Percentiles rank a stretch among this genome's conserved stretches.
phyloP scores from a whole-genome alignment of 1,284 basidiomycete genomes.

The Melanopsichium pennsylvanicum region DNA sequence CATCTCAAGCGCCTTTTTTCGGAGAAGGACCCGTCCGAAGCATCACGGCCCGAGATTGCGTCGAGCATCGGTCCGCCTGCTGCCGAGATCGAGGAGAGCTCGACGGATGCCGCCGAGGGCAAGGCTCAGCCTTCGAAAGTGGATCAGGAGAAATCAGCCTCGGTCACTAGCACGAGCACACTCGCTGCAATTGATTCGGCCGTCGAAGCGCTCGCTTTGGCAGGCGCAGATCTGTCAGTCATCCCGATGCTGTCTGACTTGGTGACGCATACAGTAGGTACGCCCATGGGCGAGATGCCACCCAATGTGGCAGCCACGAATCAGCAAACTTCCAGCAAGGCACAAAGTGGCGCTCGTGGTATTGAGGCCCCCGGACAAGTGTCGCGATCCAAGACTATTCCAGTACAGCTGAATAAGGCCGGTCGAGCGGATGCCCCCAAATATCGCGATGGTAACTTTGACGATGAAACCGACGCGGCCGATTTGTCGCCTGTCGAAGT shows the following conservation, averaged over 20 bases:
- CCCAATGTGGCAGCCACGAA: conserved; percentile 7
- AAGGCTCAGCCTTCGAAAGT: conserved; percentile 6
- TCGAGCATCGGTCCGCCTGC: conserved; percentile 51
- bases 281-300: conserved; percentile 26
- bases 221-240: conserved; percentile 29
- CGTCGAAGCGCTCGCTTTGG: conserved; percentile 27
- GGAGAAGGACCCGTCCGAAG: conserved; percentile 67
- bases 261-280: conserved; percentile 26
- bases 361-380: conserved; percentile 4
- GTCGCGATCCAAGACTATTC: conserved; percentile 20
- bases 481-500: conserved; percentile 44
- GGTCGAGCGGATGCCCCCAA: conserved; percentile 15
- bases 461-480: conserved; percentile 39
- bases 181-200: conserved; percentile 10
- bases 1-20: conserved; percentile 70
- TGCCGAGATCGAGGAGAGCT: conserved; percentile 61
- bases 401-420: conserved; percentile 20
- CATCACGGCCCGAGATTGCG: conserved; percentile 15
- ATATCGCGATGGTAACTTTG: conserved; percentile 35
- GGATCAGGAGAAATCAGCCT: conserved; percentile 12
- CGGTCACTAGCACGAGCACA: conserved; percentile 1
- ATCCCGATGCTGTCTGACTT: conserved; percentile 35
- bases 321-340: not conserved
- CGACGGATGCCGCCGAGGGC: conserved; percentile 26
- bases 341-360: not conserved